These are phyloP conservation scores for Nemania sp. DNA, from an alignment of 2,329 filamentous ascomycete species.

Conservation along the genomic window DNA sequence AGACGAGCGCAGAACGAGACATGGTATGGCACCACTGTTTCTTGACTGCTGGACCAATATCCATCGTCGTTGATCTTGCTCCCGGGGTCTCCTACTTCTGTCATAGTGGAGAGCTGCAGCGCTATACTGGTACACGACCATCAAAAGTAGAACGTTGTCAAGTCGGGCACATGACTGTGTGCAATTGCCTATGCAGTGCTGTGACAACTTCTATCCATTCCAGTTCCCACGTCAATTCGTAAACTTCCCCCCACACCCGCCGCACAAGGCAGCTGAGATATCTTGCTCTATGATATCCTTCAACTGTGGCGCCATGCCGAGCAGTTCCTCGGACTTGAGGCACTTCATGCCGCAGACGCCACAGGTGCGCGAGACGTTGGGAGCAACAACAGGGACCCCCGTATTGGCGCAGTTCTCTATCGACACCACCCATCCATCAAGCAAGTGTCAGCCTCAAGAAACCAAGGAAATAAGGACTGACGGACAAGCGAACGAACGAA, in stretches of 20 bases:
- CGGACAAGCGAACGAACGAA: neutral
- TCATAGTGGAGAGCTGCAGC: no score
- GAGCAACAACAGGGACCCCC: slow-evolving; percentile 58
- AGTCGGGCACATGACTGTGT: no score
- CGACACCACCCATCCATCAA: neutral
- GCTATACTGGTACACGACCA: no score
- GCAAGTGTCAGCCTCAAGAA: neutral
- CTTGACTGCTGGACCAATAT: no score
- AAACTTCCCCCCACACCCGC: slow-evolving; percentile 41
- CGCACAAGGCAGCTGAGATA: slow-evolving; percentile 38
- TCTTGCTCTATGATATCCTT: slow-evolving; percentile 30
- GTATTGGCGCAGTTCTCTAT: slow-evolving; percentile 59
- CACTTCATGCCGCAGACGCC: slow-evolving; percentile 59
- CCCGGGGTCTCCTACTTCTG: no score
- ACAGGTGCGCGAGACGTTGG: slow-evolving; percentile 58
- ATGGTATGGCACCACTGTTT: no score
- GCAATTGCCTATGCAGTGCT: no score
- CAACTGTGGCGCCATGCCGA: slow-evolving; percentile 32
- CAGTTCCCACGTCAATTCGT: neutral
- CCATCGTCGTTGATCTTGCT: no score
- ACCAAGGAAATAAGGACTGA: neutral
- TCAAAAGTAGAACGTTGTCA: no score
- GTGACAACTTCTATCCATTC: no score
- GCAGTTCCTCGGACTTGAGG: slow-evolving; percentile 50
- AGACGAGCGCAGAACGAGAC: no score